These are phyloP conservation scores for Xylariaceae sp. DNA, from an alignment of 2,329 filamentous ascomycete species.

Conservation along the genomic window DNA sequence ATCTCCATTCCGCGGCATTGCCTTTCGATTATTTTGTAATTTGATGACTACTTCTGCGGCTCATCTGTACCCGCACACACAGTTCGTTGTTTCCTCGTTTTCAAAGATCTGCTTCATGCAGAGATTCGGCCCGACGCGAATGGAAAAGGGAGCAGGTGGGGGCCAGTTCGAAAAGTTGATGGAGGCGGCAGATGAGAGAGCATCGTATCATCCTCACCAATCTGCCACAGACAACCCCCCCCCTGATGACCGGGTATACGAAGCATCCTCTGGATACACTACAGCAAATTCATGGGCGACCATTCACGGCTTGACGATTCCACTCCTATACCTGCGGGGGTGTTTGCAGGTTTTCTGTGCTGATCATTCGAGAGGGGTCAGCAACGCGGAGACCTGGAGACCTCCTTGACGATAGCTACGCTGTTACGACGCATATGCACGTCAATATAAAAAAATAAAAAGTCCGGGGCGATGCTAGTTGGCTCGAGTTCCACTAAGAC, in stretches of 20 bases:
- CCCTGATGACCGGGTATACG: constrained; percentile 30
- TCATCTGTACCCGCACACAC: constrained; percentile 20
- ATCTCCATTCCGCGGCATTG: constrained; percentile 19
- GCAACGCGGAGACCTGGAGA: constrained; percentile 19
- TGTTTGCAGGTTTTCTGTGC: constrained; percentile 23
- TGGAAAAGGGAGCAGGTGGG: constrained; percentile 6
- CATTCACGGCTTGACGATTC: constrained; percentile 36
- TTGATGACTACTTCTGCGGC: constrained; percentile 27
- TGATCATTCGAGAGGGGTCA: constrained; percentile 19
- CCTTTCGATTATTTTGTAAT: constrained; percentile 32
- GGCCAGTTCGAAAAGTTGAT: constrained; percentile 2
- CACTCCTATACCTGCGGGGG: constrained; percentile 33
- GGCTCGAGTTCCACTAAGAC: constrained; percentile 18
- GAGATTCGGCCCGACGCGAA: constrained; percentile 4
- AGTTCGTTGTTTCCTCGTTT: constrained; percentile 14
- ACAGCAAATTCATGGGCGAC: constrained; percentile 35
- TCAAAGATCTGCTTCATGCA: constrained; percentile 1
- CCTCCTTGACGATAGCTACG: constrained; percentile 36
- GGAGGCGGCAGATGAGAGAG: constrained; percentile 16
- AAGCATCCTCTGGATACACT: constrained; percentile 34
- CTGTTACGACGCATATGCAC: constrained; percentile 36
- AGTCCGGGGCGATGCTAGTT: constrained; percentile 28
- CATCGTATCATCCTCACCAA: constrained; percentile 22
- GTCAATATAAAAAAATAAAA: constrained; percentile 33
- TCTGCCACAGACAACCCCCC: constrained; percentile 28